Evolutionary conservation across 108 stramenopile species (phyloP), one percentile per base, ranked within the genome.

Genomic region (Skeletonema tropicum): DNA sequence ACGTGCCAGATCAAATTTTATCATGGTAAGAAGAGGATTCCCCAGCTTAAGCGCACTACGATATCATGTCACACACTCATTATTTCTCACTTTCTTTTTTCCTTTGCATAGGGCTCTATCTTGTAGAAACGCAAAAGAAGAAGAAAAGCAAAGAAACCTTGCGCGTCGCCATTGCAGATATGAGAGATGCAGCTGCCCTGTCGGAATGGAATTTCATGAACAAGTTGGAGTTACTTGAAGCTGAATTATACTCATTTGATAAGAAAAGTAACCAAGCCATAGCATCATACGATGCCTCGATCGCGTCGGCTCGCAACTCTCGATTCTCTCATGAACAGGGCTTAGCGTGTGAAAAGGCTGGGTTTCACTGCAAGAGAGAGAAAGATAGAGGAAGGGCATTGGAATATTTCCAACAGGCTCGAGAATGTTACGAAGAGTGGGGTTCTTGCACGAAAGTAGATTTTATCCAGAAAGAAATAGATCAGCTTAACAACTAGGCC

Each of bases 121-220:
- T 23, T 55, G 17, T 55, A 23, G 6, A 23, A 7, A 55, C 23
- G 25, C 23, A 23, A 19, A 55, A 10, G 23, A 21, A 55, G 52
- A 55, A 55, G 52, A 55, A 23, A 23, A 55, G 52, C 23, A 55
- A 55, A 55, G 52, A 55, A 7, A 55, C 8, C 1, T 4, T 55
- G 8, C 52, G 52, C 23, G 23, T 55, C 21, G 52, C 52, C 0
- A 55, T 55, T 21, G 52, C 52, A 55, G 52, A 2, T 9, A 25
- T 76, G 33, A 14, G 35, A 7, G 36, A 42, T 17, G 68, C 62
- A 13, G 69, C 55, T 7, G 14, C 38, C 14, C 26, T 36, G 9
- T 77, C 76, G 0, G 19, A 38, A 3, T 70, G 63, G 69, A 77
- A 77, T 21, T 77, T 70, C 29, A 9, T 45, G 63, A 70, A 70